Evolutionary conservation across 345 rosid species (phyloP).

Genomic region (Eucalyptus polyanthemos): DNA sequence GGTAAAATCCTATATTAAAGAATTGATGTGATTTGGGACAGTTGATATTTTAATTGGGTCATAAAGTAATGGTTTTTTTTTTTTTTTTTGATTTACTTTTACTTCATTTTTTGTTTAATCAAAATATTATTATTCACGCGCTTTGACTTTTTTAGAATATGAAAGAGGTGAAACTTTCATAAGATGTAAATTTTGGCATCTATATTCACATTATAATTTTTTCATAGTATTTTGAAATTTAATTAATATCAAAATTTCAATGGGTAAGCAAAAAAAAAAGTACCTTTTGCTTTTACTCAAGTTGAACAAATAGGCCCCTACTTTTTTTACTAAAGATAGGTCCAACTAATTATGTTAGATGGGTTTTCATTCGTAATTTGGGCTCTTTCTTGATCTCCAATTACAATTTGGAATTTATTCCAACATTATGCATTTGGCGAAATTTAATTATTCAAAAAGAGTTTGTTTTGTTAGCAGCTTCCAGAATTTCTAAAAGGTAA

Average conservation of each 20-base stretch:
- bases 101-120: neutral
- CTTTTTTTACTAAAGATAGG: neutral
- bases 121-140: neutral
- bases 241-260: neutral
- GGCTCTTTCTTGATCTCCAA: neutral
- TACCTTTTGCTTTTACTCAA: neutral
- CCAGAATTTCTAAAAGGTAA: neutral
- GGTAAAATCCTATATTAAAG: neutral
- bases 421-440: neutral
- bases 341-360: neutral
- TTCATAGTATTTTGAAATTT: neutral
- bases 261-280: neutral
- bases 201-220: neutral
- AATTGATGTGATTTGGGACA: neutral
- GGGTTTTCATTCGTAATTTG: neutral
- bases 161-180: neutral
- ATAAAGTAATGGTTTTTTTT: neutral
- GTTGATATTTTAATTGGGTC: neutral
- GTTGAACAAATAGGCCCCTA: neutral
- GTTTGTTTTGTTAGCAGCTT: neutral
- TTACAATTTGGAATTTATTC: neutral
- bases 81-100: neutral
- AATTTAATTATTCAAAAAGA: neutral
- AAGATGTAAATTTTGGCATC: neutral
- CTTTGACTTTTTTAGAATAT: neutral